These are phyloP conservation scores for Saccharomycopsis capsularis DNA, from an alignment of 805 yeast species.

Conservation along the genomic window DNA sequence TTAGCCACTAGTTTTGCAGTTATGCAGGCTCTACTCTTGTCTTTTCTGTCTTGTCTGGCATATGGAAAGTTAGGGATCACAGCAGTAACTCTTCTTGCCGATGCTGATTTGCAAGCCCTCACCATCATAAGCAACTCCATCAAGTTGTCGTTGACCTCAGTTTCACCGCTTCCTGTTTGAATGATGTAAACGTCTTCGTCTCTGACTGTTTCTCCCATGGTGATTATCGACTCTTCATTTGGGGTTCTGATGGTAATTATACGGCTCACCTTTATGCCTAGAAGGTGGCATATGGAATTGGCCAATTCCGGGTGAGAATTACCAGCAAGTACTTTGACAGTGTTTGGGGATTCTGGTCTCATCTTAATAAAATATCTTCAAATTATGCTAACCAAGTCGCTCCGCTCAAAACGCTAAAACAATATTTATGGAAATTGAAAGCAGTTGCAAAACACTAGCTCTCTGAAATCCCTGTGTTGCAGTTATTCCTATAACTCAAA, in stretches of 20 bases:
- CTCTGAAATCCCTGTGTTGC: no score
- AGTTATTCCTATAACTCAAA: no score
- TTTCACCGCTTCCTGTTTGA: slow-evolving; percentile 80
- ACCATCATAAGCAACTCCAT: slow-evolving; percentile 86
- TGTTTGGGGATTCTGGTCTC: slow-evolving; percentile 15
- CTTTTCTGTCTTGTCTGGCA: slow-evolving; percentile 96
- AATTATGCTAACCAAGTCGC: no score
- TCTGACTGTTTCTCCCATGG: slow-evolving; percentile 80
- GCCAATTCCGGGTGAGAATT: slow-evolving; percentile 67
- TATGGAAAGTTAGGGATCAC: slow-evolving; percentile 94
- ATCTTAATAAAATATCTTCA: no score
- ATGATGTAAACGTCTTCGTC: slow-evolving; percentile 84
- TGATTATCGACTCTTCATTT: slow-evolving; percentile 82
- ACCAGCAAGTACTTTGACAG: slow-evolving; percentile 19
- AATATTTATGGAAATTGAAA: no score
- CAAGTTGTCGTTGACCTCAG: slow-evolving; percentile 68
- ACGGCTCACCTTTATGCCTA: slow-evolving; percentile 63
- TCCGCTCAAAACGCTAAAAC: no score
- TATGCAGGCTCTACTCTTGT: slow-evolving; percentile 92
- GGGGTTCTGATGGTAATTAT: slow-evolving; percentile 81
- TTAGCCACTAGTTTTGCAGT: slow-evolving; percentile 93
- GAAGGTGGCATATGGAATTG: slow-evolving; percentile 53
- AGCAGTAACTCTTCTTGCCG: slow-evolving; percentile 89
- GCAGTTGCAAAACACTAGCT: no score
- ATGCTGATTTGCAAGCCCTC: slow-evolving; percentile 93